Percentiles rank a stretch among this genome's conserved stretches.
These are phyloP conservation scores for Botrytis pseudocinerea DNA, from an alignment of 2,329 filamentous ascomycete genomes.

Conservation along the genomic window DNA sequence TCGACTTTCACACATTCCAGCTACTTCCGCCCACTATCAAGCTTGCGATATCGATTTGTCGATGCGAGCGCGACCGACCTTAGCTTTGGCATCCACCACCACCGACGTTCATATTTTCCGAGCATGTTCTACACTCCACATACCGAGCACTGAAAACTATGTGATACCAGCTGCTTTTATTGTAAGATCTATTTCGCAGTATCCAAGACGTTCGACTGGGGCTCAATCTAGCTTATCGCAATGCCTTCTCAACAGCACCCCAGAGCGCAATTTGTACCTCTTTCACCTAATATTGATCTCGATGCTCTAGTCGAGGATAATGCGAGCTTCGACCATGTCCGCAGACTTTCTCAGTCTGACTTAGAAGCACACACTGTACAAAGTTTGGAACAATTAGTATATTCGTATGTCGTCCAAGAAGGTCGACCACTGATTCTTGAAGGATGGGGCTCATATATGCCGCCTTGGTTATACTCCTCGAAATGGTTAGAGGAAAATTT, in stretches of 20 bases:
- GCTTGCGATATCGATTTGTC: conserved; percentile 3
- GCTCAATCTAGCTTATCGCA: conserved; percentile 35
- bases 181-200: not conserved
- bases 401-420: conserved; percentile 76
- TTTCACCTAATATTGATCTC: conserved; percentile 82
- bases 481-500: conserved; percentile 79
- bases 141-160: not conserved
- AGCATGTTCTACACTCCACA: not conserved
- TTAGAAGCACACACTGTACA: conserved; percentile 75
- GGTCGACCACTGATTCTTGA: conserved; percentile 91
- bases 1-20: not conserved
- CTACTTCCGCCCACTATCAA: not conserved
- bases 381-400: conserved; percentile 81
- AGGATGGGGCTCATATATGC: conserved; percentile 76
- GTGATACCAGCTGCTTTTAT: not conserved
- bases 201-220: not conserved
- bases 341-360: conserved; percentile 74
- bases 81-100: not conserved
- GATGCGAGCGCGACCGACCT: not conserved
- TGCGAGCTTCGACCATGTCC: conserved; percentile 83
- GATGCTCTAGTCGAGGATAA: conserved; percentile 72
- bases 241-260: conserved; percentile 78
- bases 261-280: conserved; percentile 87
- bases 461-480: conserved; percentile 74
- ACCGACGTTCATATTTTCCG: not conserved